Evolutionary conservation across 1,284 basidiomycete genomes (phyloP).

Genomic region (Boletus mariae): DNA sequence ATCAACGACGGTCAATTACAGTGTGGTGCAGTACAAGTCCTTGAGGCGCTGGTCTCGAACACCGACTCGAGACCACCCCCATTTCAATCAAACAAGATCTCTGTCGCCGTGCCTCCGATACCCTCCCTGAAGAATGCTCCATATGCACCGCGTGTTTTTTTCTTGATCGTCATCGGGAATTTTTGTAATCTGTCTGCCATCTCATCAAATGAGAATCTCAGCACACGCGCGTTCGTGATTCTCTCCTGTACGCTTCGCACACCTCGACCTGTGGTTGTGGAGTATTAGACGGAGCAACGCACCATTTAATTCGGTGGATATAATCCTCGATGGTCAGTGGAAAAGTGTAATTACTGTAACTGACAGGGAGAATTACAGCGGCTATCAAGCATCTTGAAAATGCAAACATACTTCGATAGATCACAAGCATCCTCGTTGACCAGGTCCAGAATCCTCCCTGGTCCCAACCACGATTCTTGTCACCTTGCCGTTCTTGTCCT

Average conservation of each 20-base stretch:
- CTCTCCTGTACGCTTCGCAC: slow-evolving; percentile 86
- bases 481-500: slow-evolving; percentile 47
- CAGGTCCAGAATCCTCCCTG: slow-evolving; percentile 89
- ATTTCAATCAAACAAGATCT: slow-evolving; percentile 70
- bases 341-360: slow-evolving; percentile 94
- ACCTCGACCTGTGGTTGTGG: slow-evolving; percentile 64
- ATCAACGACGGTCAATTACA: too few species aligned
- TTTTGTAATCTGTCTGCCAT: slow-evolving; percentile 67
- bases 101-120: slow-evolving; percentile 75
- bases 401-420: slow-evolving; percentile 59
- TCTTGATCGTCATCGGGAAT: slow-evolving; percentile 97
- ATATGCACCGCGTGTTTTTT: slow-evolving; percentile 84
- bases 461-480: slow-evolving; percentile 74
- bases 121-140: slow-evolving; percentile 85
- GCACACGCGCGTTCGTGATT: slow-evolving; percentile 84
- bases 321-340: slow-evolving; percentile 96
- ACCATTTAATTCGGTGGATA: slow-evolving; percentile 78
- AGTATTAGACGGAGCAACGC: not conserved
- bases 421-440: slow-evolving; percentile 83
- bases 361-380: not conserved
- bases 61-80: too few species aligned
- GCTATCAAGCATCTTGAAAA: not conserved
- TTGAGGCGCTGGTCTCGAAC: too few species aligned
- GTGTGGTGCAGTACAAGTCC: too few species aligned
- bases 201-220: slow-evolving; percentile 85